Evolutionary conservation across 106 monocot species (phyloP), one percentile per base, ranked within the genome.

Genomic region (Dendrobium catenatum): DNA sequence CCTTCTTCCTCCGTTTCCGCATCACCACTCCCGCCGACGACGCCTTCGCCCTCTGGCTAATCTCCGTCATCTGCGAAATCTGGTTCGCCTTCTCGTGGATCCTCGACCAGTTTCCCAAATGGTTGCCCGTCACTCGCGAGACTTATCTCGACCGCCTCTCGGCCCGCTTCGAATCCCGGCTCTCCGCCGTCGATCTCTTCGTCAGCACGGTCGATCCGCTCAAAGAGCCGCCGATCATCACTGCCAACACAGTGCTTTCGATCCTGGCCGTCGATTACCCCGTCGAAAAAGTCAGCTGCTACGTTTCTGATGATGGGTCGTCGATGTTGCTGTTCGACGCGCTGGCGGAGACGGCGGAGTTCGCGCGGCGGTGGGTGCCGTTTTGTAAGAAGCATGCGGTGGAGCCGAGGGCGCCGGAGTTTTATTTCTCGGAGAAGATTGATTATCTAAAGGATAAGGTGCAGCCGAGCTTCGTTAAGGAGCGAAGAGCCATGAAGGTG

Each of bases 21-120:
- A 46, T 96, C 55, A 84, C 82, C 44, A 96, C 94, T 6, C 96
- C 96, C 0, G 94, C 94, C 6, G 84, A 15, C 0, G 96, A 96
- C 78, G 96, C 96, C 75, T 90, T 88, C 78, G 67, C 89, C 2
- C 94, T 96, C n/a, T 96, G 96, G 96, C 92, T 96, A 56, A 87
- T 81, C 73, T 96, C 96, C 4, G 96, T 96, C 68, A 82, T 92
- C 46, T 96, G 96, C 83, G 96, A 96, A 89, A 82, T 96, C 77
- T 96, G 96, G 96, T 96, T 96, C 78, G 96, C 96, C 20, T 86
- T 96, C 56, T 96, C 96, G 0, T 96, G 96, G 96, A 92, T 96
- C 81, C 94, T 96, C 59, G 96, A 96, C 77, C 96, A 96, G 84
- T 92, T 96, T 75, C 96, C 96, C 76, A 96, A 96, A 61, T 96